Evolutionary conservation across 1,284 basidiomycete species (phyloP), one percentile per base, ranked within the genome.

Genomic region (Exobasidium cylindrosporum): DNA sequence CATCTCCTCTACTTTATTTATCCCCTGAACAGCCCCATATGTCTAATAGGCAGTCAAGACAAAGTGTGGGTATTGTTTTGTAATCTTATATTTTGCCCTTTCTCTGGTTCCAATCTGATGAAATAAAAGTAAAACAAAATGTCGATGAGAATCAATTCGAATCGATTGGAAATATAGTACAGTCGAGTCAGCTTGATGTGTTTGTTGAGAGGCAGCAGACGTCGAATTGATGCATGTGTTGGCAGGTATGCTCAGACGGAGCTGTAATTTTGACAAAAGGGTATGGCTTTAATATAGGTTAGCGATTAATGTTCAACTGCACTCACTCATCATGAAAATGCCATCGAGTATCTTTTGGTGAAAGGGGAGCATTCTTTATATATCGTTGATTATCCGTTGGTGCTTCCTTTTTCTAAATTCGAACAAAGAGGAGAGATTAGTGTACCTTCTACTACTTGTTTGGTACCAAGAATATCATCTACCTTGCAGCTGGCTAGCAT

Each of bases 321-420:
- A 55, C 53, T 21, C 23, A 55, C 32, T 55, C 53, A 26, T 55
- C 53, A 28, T 55, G 53, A 35, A 55, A 55, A 44, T 26, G 30
- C 53, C 53, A 55, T 13, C 21, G 24, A 14, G 53, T 55, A 44
- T 55, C 53, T 28, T 55, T 55, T 4, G 53, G 53, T 3, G 32
- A 40, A 45, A 71, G 40, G 5, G 76, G 76, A 1, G 75, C 75
- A 23, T 62, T 64, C 24, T 69, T 68, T 49, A 76, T 70, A 54
- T 78, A 78, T 11, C 68, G 53, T 28, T 76, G 73, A 59, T 79
- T 77, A 57, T 75, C 77, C 29, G 67, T 69, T 26, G 77, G 77
- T 40, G 63, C 54, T 55, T 76, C 67, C 21, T 73, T 68, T 58
- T 71, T 68, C 44, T 40, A 40, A 17, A n/a, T n/a, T n/a, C n/a